A percentile compares a stretch with the other conserved stretches of the same genome.
Conservation (phyloP, 345 rosid genomes). For the Brassica nigra region DNA sequence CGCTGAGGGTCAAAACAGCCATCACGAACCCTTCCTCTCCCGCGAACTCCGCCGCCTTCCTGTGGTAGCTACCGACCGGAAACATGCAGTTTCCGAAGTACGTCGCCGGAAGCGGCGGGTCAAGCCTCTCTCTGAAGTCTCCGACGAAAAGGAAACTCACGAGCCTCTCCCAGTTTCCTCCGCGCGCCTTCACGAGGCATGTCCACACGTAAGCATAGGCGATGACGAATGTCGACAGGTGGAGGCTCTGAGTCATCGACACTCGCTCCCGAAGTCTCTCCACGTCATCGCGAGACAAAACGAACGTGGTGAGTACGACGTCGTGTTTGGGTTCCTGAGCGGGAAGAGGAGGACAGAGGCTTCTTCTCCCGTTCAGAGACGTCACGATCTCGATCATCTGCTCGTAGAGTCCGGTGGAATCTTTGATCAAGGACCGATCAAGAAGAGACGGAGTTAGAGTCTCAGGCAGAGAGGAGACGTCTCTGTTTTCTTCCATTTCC, state of each 20-base stretch:
- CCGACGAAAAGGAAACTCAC: background rate
- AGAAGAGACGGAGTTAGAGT: slow-evolving; percentile 32
- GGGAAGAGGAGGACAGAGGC: slow-evolving; percentile 14
- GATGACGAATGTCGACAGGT: slow-evolving; percentile 44
- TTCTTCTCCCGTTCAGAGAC: slow-evolving; percentile 5
- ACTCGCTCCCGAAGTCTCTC: slow-evolving; percentile 34
- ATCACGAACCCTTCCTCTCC: slow-evolving; percentile 26
- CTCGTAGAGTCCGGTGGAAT: slow-evolving; percentile 15
- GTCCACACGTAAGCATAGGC: slow-evolving; percentile 34
- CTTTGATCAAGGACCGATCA: slow-evolving; percentile 29
- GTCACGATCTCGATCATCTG: slow-evolving; percentile 8
- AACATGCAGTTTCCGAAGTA: slow-evolving; percentile 30
- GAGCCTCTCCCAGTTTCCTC: background rate
- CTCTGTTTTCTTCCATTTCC: background rate
- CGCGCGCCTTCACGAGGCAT: slow-evolving; percentile 36
- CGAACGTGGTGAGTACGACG: slow-evolving; percentile 36
- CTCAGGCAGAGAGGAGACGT: background rate
- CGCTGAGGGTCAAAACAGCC: slow-evolving; percentile 23
- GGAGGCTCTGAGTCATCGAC: background rate
- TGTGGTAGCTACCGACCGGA: background rate
- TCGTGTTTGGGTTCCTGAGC: background rate
- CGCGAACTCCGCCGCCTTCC: slow-evolving; percentile 3
- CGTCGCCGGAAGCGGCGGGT: background rate
- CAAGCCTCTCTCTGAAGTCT: slow-evolving; percentile 16
- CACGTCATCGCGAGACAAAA: slow-evolving; percentile 28